These are phyloP conservation scores for Grifola frondosa DNA, from an alignment of 1,284 basidiomycete species.

Conservation along the genomic window DNA sequence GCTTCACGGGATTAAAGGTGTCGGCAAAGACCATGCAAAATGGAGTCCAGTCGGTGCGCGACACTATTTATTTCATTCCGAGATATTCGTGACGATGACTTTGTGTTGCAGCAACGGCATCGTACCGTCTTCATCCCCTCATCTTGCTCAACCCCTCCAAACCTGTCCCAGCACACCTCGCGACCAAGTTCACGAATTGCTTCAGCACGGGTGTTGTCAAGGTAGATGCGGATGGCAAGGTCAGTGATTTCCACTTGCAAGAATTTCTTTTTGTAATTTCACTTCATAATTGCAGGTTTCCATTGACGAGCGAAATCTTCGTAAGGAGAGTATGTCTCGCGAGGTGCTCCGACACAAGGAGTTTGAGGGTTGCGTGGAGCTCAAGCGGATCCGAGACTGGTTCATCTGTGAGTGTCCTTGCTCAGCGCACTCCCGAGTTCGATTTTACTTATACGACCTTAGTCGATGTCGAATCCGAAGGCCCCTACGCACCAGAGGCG, in stretches of 20 bases:
- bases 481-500: slow-evolving; percentile 83
- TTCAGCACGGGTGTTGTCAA: slow-evolving; percentile 91
- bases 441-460: slow-evolving; percentile 4
- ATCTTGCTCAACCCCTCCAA: slow-evolving; percentile 74
- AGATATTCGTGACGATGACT: neutral
- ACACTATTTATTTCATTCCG: neutral
- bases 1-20: slow-evolving; percentile 90
- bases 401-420: slow-evolving; percentile 76
- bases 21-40: slow-evolving; percentile 97
- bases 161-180: slow-evolving; percentile 63
- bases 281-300: slow-evolving; percentile 34
- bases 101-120: slow-evolving; percentile 77
- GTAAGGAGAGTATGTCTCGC: slow-evolving; percentile 89
- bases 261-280: neutral
- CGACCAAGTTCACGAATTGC: slow-evolving; percentile 81
- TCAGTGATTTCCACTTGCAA: slow-evolving; percentile 4
- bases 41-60: slow-evolving; percentile 94
- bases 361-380: slow-evolving; percentile 82
- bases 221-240: slow-evolving; percentile 43
- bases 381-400: slow-evolving; percentile 88
- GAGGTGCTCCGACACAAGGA: slow-evolving; percentile 93
- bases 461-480: slow-evolving; percentile 92
- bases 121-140: slow-evolving; percentile 90
- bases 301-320: slow-evolving; percentile 63
- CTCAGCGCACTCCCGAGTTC: neutral